A percentile compares a stretch with the other conserved stretches of the same genome.
These are phyloP conservation scores for Populus pruinosa DNA, from an alignment of 345 rosid genomes.

Conservation along the genomic window DNA sequence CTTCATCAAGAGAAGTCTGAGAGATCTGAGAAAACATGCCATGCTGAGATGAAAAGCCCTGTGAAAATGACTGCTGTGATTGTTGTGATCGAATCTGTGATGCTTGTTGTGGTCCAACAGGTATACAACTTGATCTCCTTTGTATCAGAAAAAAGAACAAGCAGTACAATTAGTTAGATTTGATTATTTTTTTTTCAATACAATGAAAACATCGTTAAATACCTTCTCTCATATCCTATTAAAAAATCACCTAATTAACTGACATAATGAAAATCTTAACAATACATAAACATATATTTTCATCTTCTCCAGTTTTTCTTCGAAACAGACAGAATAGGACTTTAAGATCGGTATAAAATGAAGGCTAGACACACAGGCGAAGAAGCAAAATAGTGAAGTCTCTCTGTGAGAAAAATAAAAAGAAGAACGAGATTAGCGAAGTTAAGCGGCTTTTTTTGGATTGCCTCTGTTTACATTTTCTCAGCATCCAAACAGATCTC, in stretches of 20 bases:
- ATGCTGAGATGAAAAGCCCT: slow-evolving; percentile 80
- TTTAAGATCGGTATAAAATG: not conserved
- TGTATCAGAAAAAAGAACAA: slow-evolving; percentile 3
- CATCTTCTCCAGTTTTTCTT: not conserved
- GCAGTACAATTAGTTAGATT: not conserved
- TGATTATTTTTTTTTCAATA: not conserved
- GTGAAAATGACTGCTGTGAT: slow-evolving; percentile 83
- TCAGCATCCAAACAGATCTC: slow-evolving; percentile 13
- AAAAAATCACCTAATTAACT: not conserved
- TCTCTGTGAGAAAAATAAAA: no score
- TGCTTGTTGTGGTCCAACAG: slow-evolving; percentile 52
- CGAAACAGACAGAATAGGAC: not conserved
- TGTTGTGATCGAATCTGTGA: slow-evolving; percentile 67
- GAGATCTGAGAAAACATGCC: slow-evolving; percentile 77
- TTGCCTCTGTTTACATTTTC: not conserved
- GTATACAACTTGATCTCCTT: slow-evolving; percentile 54
- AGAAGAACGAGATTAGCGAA: not conserved
- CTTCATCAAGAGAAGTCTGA: slow-evolving; percentile 66
- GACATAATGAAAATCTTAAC: not conserved
- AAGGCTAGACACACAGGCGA: not conserved
- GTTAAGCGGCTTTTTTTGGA: not conserved
- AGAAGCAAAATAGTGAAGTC: not conserved
- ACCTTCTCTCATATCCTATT: not conserved
- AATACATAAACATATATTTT: not conserved
- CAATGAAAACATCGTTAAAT: not conserved